phyloP scores from a whole-genome alignment of 805 yeast genomes.

The baker's yeast (Saccharomyces cerevisiae) region DNA sequence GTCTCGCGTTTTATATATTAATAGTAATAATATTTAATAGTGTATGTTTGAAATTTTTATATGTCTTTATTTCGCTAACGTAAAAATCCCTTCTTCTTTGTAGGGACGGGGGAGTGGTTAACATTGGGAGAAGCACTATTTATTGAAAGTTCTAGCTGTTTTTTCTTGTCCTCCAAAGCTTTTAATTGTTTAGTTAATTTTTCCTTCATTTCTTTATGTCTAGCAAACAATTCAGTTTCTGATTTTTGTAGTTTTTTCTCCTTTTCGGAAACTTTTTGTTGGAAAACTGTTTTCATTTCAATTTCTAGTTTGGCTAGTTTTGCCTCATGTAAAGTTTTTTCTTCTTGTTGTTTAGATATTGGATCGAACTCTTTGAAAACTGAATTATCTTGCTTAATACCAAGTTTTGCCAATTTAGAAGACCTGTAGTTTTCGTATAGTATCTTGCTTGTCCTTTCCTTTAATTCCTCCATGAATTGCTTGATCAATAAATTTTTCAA shows the following conservation, averaged over 20 bases:
- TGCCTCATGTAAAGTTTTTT: constrained; percentile 85
- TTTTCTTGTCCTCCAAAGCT: constrained; percentile 84
- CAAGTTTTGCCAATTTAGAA: constrained; percentile 68
- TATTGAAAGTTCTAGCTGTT: constrained; percentile 52
- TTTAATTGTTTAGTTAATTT: constrained; percentile 81
- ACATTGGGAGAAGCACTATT: constrained; percentile 21
- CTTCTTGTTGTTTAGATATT: constrained; percentile 84
- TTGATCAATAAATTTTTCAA: constrained; percentile 83
- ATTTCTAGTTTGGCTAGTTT: constrained; percentile 89
- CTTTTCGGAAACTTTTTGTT: constrained; percentile 91
- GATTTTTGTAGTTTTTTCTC: constrained; percentile 94
- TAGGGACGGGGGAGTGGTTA: constrained; percentile 45
- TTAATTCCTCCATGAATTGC: constrained; percentile 87
- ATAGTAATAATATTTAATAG: background rate
- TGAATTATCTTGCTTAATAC: constrained; percentile 82
- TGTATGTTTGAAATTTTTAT: background rate
- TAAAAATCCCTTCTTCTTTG: constrained; percentile 73
- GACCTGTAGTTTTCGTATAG: constrained; percentile 88
- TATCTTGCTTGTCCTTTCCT: constrained; percentile 68
- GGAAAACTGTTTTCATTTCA: constrained; percentile 94
- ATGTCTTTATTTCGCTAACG: constrained; percentile 35
- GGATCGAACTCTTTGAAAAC: constrained; percentile 97
- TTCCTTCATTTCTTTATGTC: constrained; percentile 96
- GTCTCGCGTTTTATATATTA: background rate
- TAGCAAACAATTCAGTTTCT: constrained; percentile 89